Evolutionary conservation across 2,329 filamentous ascomycete genomes (phyloP).

Genomic region (Fusarium napiforme): DNA sequence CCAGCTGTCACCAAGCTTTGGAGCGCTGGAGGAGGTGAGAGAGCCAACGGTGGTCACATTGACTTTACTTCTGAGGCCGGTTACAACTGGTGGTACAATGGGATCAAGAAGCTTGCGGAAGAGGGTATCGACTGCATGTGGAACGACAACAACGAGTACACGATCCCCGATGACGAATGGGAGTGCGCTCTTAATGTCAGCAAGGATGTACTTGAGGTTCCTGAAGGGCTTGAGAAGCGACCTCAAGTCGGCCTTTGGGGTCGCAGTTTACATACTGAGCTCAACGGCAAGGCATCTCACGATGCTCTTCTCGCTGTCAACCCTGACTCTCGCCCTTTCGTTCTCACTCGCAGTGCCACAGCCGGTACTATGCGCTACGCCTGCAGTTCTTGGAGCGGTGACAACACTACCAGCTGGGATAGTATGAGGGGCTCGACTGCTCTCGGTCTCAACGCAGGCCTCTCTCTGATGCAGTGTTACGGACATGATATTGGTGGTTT

Average conservation of each 20-base stretch:
- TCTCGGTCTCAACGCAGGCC: conserved; percentile 73
- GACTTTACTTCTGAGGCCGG: conserved; percentile 76
- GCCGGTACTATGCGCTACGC: conserved; percentile 76
- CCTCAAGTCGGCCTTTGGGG: conserved; percentile 75
- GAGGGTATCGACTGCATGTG: conserved; percentile 78
- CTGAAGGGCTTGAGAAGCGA: conserved; percentile 50
- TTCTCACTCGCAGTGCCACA: conserved; percentile 77
- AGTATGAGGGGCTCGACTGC: conserved; percentile 79
- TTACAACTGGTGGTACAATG: conserved; percentile 78
- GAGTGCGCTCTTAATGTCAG: conserved; percentile 63
- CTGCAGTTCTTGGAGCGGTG: conserved; percentile 78
- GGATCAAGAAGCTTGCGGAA: conserved; percentile 69
- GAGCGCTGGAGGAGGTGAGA: conserved; percentile 78
- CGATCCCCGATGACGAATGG: conserved; percentile 73
- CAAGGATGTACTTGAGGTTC: conserved; percentile 48
- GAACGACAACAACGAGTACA: conserved; percentile 85
- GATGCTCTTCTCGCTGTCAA: conserved; percentile 70
- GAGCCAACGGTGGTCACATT: conserved; percentile 75
- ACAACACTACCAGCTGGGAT: conserved; percentile 79
- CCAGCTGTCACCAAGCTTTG: conserved; percentile 72
- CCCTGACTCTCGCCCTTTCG: conserved; percentile 71
- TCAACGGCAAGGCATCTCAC: conserved; percentile 77
- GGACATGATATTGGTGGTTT: conserved; percentile 82
- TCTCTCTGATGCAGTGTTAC: conserved; percentile 75
- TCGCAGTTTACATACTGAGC: conserved; percentile 74